Base-by-base conservation (phyloP, 2,329 filamentous ascomycete species). In the Trichoderma sp. region DNA sequence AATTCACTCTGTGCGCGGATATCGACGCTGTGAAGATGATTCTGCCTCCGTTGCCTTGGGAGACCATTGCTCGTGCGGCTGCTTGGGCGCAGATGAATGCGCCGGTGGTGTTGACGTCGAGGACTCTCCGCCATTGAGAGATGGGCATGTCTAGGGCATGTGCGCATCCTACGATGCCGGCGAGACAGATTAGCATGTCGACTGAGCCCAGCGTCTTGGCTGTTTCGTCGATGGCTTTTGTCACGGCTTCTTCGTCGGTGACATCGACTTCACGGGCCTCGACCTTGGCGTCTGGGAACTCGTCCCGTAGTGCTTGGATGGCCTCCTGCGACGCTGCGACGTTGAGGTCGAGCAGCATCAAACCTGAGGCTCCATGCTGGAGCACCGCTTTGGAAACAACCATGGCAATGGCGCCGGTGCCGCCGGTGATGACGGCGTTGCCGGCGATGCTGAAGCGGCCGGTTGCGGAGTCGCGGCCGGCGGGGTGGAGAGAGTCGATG, bases 101-200 rank as follows among this genome's bases (percentile, higher is more conserved):
- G 0, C 91, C 91, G 0, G 89, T 91, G 1, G 89, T 86, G 74
- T 94, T 94, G 74, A 93, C 84, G 67, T 92, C 90, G 22, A 93
- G 73, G 0, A 90, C 84, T 32, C 83, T 83, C 7, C 87, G 83
- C 84, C 87, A 93, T 71, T 90, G 69, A 1, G 34, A 34, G 13
- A 64, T 67, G 7, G 71, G 68, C 69, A 64, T 70, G 22, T 90
- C 85, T 3, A 90, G 76, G 0, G 89, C 86, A 70, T 87, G 84
- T 0, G 83, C 80, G 72, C 86, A 89, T 50, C 82, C 83, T 0
- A 92, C 90, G 0, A 93, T 84, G 5, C 91, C 90, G 0, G 89
- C 90, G 72, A 74, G 70, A 64, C 72, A 74, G 13, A 73, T 65
- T n/a, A 75, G 58, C 35, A 67, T 68, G 42, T 75, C 71, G 2